phyloP scores from a whole-genome alignment of 495 filamentous ascomycete species.

The Penicillium nucicola region DNA sequence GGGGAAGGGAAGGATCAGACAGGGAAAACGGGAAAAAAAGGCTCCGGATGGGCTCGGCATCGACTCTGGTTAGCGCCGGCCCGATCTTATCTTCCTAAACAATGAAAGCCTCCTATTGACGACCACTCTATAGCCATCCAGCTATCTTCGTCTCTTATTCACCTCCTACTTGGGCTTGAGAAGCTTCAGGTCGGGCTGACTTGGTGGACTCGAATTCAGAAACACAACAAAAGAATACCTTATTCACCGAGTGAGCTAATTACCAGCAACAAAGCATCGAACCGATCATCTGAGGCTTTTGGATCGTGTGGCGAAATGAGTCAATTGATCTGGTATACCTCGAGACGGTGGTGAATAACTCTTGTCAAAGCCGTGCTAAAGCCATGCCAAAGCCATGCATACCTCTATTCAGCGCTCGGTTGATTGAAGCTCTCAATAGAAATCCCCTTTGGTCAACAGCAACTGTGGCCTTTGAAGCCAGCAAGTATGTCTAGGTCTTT shows the following conservation, averaged over 20 bases:
- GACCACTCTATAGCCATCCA: slow-evolving; percentile 11
- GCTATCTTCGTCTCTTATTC: slow-evolving; percentile 11
- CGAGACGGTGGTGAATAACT: neutral
- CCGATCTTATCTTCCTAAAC: slow-evolving; percentile 39
- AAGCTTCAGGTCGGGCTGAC: too few species aligned
- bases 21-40: slow-evolving; percentile 38
- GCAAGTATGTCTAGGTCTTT: neutral
- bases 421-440: slow-evolving; percentile 2
- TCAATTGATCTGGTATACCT: neutral
- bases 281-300: too few species aligned
- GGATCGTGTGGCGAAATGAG: too few species aligned
- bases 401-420: neutral
- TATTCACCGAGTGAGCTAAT: too few species aligned
- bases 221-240: too few species aligned
- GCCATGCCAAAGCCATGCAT: too few species aligned
- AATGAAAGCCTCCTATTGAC: slow-evolving; percentile 1
- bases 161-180: slow-evolving; percentile 5
- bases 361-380: neutral
- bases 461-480: neutral
- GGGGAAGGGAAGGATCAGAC: slow-evolving; percentile 15
- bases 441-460: neutral
- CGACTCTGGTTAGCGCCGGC: slow-evolving; percentile 23
- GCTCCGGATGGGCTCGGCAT: slow-evolving; percentile 44
- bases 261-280: too few species aligned
- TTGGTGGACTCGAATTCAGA: too few species aligned